Percentiles rank a stretch among this genome's conserved stretches.
These are phyloP conservation scores for Dictyophora rubrovolvata DNA, from an alignment of 768 basidiomycete species.

Conservation along the genomic window DNA sequence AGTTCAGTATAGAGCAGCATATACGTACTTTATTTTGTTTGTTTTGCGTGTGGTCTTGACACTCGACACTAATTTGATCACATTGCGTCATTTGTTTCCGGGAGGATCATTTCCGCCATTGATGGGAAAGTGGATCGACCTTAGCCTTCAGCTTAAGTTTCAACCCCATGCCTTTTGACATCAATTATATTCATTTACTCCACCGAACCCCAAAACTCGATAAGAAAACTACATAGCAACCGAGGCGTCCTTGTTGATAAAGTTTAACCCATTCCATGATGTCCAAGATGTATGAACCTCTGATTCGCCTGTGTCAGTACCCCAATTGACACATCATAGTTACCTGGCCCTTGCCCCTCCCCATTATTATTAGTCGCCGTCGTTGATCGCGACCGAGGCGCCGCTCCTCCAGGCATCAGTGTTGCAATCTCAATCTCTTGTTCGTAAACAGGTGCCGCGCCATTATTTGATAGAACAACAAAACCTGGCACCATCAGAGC, in stretches of 20 bases:
- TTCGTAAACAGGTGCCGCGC: conserved; percentile 14
- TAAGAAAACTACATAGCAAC: background rate
- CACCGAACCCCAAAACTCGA: background rate
- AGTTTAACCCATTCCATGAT: background rate
- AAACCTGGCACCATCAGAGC: conserved; percentile 6
- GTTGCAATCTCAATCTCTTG: conserved; percentile 5
- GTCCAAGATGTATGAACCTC: conserved; percentile 25
- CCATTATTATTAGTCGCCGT: conserved; percentile 27
- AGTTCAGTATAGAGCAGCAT: too few relatives aligned
- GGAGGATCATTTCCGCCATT: too few relatives aligned
- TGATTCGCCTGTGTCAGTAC: conserved; percentile 49
- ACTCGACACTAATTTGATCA: too few relatives aligned
- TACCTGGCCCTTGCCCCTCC: conserved; percentile 27
- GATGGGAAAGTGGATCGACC: too few relatives aligned
- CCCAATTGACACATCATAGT: conserved; percentile 44
- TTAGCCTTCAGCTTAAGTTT: too few relatives aligned
- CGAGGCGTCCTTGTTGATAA: background rate
- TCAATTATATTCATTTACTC: background rate
- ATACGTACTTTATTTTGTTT: too few relatives aligned
- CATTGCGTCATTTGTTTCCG: too few relatives aligned
- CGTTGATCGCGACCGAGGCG: conserved; percentile 29
- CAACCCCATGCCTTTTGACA: too few relatives aligned
- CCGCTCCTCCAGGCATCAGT: conserved; percentile 12
- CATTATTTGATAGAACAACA: conserved; percentile 34
- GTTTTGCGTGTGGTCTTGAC: too few relatives aligned